Conservation (phyloP, 2,329 filamentous ascomycete genomes). For the Lasiodiplodia citricola region DNA sequence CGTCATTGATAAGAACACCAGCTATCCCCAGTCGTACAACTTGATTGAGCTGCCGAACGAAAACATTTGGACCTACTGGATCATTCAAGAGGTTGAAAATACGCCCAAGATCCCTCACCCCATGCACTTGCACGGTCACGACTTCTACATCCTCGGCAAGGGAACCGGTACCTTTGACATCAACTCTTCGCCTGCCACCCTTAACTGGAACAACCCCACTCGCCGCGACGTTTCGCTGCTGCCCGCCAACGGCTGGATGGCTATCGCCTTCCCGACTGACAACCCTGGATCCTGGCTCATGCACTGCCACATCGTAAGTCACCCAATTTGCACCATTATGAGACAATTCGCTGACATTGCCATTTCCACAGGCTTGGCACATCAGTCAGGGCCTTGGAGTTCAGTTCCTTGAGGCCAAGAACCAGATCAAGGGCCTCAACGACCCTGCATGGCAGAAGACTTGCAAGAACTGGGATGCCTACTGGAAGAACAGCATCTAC, state of each 20-base stretch:
- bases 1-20: conserved; percentile 47
- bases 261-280: conserved; percentile 55
- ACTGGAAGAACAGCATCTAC: conserved; percentile 36
- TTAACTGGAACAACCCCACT: conserved; percentile 41
- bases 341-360: conserved; percentile 30
- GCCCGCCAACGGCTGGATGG: conserved; percentile 46
- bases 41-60: conserved; percentile 47
- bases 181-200: conserved; percentile 28
- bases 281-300: conserved; percentile 53
- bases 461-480: conserved; percentile 42
- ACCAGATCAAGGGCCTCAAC: conserved; percentile 37
- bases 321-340: not conserved
- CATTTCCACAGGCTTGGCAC: conserved; percentile 55
- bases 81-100: conserved; percentile 46
- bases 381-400: conserved; percentile 63
- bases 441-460: conserved; percentile 34
- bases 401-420: conserved; percentile 56
- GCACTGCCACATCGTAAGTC: conserved; percentile 34
- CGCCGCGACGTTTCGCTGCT: conserved; percentile 40
- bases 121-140: conserved; percentile 37
- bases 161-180: conserved; percentile 39
- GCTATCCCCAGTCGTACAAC: conserved; percentile 47
- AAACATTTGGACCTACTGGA: conserved; percentile 49
- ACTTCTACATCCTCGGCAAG: conserved; percentile 43
- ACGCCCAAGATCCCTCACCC: conserved; percentile 39